Percentiles rank a stretch among this genome's conserved stretches.
Evolutionary conservation across 768 basidiomycete species (phyloP).

Genomic region (Chalciporus piperatus): DNA sequence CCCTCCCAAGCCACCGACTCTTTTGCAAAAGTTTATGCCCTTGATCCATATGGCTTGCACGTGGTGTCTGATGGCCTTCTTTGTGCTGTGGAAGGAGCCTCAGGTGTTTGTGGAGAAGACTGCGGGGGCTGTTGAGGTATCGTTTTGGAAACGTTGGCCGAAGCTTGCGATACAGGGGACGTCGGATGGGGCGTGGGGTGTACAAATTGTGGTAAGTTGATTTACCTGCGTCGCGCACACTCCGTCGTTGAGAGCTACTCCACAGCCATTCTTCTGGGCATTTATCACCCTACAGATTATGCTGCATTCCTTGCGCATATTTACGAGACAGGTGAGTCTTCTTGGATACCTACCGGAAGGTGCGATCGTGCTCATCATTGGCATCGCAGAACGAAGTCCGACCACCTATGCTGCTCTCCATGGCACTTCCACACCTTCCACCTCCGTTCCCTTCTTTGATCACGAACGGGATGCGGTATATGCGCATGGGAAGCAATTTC

Average conservation of each 20-base stretch:
- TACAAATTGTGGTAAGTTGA: constrained; percentile 57
- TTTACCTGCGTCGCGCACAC: not conserved
- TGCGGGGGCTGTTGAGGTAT: constrained; percentile 32
- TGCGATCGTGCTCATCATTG: constrained; percentile 2
- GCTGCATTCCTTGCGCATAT: constrained; percentile 70
- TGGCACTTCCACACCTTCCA: constrained; percentile 66
- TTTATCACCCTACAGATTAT: constrained; percentile 71
- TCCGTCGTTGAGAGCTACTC: constrained; percentile 2
- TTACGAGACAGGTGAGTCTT: constrained; percentile 61
- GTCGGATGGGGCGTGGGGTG: constrained; percentile 39
- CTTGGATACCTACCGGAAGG: not conserved
- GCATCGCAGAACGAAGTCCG: constrained; percentile 50
- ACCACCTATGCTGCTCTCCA: constrained; percentile 55
- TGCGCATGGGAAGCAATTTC: constrained; percentile 63
- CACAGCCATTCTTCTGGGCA: constrained; percentile 79
- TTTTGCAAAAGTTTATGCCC: constrained; percentile 59
- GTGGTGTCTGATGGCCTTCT: constrained; percentile 66
- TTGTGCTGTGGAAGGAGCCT: constrained; percentile 67
- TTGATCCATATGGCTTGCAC: constrained; percentile 61
- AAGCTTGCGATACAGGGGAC: constrained; percentile 44
- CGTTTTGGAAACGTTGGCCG: constrained; percentile 63
- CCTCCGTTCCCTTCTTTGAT: constrained; percentile 61
- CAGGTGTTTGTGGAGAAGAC: constrained; percentile 39
- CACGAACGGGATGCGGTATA: constrained; percentile 60
- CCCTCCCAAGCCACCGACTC: constrained; percentile 37